Base-by-base conservation (phyloP, 768 basidiomycete genomes). In the Fomitopsis serialis region DNA sequence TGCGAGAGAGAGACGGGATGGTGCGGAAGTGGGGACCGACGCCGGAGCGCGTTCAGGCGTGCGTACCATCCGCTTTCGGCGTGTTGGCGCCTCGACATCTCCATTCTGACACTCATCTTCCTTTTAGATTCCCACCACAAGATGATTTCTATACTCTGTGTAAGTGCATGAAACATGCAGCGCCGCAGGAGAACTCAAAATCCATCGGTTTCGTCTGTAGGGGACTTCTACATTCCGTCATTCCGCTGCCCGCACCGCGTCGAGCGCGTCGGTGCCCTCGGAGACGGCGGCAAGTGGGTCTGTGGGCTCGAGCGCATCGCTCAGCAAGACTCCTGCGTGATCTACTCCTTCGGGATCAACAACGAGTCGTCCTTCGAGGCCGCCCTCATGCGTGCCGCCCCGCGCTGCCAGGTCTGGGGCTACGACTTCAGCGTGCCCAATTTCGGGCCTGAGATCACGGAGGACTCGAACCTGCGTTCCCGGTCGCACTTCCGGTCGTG, bases 21-120 rank as follows among this genome's bases (percentile, higher is more conserved):
- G 80, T 84, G 60, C 68, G 71, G 54, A 77, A 72, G 59, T 82
- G 77, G 67, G 83, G 82, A 0, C 79, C 81, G 17, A 71, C 67
- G 0, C 64, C 78, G 11, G 71, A 72, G 42, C 75, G 80, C 42
- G 71, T 83, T 27, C 63, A 53, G 22, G 68, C 78, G 81, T 79
- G 54, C 50, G 77, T 68, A n/a, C 42, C 29, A 32, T 57, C 37
- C 36, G 10, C 27, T 21, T 48, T 52, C 15, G 19, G 37, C 37
- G 37, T 40, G 29, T 11, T 32, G 29, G 29, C 29, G 29, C 29
- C 29, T 32, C 19, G 37, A 40, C 37, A n/a, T n/a, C n/a, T n/a
- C n/a, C 37, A 32, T 32, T 32, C 29, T 32, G 82, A 59, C 40
- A 35, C 23, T 21, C 13, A 8, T 15, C 37, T 48, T 2, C 49